A percentile compares a stretch with the other conserved stretches of the same genome.
phyloP scores from a whole-genome alignment of 2,329 filamentous ascomycete species.

The Plectosphaerella plurivora region DNA sequence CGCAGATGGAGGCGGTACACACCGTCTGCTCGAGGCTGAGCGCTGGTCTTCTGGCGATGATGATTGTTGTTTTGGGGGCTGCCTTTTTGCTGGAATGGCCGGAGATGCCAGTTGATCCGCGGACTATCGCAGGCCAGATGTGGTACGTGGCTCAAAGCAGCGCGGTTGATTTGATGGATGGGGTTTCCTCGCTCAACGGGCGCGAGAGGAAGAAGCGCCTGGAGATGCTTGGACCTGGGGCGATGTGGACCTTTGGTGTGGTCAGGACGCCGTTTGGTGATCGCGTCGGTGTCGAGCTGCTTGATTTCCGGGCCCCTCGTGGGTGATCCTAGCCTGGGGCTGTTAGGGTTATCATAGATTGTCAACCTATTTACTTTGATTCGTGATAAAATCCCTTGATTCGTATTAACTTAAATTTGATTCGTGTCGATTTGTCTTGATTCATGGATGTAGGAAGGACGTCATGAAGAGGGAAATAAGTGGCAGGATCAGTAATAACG shows the following conservation, averaged over 20 bases:
- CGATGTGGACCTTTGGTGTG: not conserved
- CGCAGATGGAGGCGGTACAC: constrained; percentile 32
- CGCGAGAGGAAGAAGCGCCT: constrained; percentile 5
- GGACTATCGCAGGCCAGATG: constrained; percentile 39
- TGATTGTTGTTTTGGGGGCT: constrained; percentile 33
- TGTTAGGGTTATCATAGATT: too few species aligned
- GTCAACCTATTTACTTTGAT: too few species aligned
- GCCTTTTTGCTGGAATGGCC: constrained; percentile 39
- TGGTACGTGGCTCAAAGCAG: constrained; percentile 29
- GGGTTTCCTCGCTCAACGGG: constrained; percentile 4
- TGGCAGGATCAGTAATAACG: too few species aligned
- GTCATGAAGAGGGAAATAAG: too few species aligned
- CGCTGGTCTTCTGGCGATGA: constrained; percentile 32
- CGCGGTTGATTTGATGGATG: constrained; percentile 11
- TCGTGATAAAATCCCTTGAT: too few species aligned
- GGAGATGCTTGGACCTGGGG: not conserved
- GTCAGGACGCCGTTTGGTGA: not conserved
- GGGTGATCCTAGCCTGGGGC: not conserved
- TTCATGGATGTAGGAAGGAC: too few species aligned
- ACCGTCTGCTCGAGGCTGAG: constrained; percentile 34
- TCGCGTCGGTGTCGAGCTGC: not conserved
- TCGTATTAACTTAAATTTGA: too few species aligned
- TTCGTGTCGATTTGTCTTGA: too few species aligned
- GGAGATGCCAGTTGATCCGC: constrained; percentile 40
- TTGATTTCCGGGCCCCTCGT: not conserved